phyloP scores from a whole-genome alignment of 2,329 filamentous ascomycete species.

The Colletotrichum orbiculare region DNA sequence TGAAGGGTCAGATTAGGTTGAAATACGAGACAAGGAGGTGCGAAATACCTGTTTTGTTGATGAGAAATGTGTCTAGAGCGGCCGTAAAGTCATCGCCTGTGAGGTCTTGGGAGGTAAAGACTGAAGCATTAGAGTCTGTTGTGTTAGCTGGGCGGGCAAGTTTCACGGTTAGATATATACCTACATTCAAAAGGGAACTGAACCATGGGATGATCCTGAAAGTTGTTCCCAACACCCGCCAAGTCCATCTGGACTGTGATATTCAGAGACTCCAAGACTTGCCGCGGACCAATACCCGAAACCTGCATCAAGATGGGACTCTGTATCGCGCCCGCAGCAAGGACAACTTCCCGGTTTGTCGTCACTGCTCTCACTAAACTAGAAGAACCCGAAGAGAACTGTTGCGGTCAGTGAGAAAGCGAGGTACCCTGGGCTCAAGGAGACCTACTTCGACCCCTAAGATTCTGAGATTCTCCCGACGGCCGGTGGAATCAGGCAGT shows the following conservation, averaged over 20 bases:
- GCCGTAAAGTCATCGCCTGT: slow-evolving; percentile 16
- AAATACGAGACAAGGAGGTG: fast-evolving
- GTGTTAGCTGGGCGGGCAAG: not conserved
- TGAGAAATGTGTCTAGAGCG: slow-evolving; percentile 16
- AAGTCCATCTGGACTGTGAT: slow-evolving; percentile 45
- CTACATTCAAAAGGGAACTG: slow-evolving; percentile 38
- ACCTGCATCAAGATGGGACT: slow-evolving; percentile 57
- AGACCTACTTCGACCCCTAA: slow-evolving; percentile 51
- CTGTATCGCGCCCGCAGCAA: slow-evolving; percentile 54
- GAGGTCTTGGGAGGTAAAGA: slow-evolving; percentile 25
- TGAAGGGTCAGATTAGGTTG: not conserved
- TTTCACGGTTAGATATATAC: not conserved
- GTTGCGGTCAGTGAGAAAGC: not conserved
- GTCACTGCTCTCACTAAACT: slow-evolving; percentile 23
- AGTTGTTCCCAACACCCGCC: slow-evolving; percentile 46
- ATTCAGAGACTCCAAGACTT: slow-evolving; percentile 42
- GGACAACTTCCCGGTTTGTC: slow-evolving; percentile 52
- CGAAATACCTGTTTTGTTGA: slow-evolving; percentile 28
- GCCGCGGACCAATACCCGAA: slow-evolving; percentile 48
- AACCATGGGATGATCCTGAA: slow-evolving; percentile 46
- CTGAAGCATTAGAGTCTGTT: slow-evolving; percentile 21
- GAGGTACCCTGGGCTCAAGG: too few relatives aligned
- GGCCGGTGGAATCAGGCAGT: slow-evolving; percentile 28
- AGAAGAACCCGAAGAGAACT: slow-evolving; percentile 12
- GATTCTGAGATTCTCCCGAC: slow-evolving; percentile 31